Evolutionary conservation across 163 green algal species (phyloP), one percentile per base, ranked within the genome.

Genomic region (Prototheca wickerhamii): DNA sequence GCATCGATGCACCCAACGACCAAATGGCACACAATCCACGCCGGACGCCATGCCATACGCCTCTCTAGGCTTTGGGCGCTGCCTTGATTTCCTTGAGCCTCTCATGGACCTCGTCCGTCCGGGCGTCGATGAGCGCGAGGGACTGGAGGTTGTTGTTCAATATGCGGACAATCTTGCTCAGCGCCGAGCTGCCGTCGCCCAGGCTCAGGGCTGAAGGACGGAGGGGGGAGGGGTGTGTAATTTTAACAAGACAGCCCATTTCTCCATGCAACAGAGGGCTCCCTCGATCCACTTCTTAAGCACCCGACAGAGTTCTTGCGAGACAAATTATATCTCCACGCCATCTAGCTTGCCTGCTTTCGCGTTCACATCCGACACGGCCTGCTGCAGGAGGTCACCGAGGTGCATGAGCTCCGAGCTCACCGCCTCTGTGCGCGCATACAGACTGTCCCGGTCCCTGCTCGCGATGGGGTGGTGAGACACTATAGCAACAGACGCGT

Each of bases 111-210:
- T 82, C 75, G 15, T 76, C 71, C 3, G 82, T 72, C 10, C 76
- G 76, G 6, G 63, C 68, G 61, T 94, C 85, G 1, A 90, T 57
- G 65, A 88, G 73, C 0, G 73, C 74, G 26, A 93, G 69, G 12
- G 86, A 84, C 75, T 90, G 79, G 75, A 95, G 84, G 79, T 95
- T 86, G 70, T 87, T 88, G 76, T 95, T 95, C 12, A 95, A 76
- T 64, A 95, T 86, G 63, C 78, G 77, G 61, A 92, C 84, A 8
- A 89, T 66, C 28, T 86, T 86, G 58, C 76, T 83, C 49, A 92
- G 64, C 3, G 86, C 83, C n/a, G 74, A 83, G 31, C 31, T 55
- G 6, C 70, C 59, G 68, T 87, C 75, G 23, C 84, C 81, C 46
- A 86, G 61, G 31, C 65, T 73, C 3, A 72, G 68, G 7, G 81